phyloP scores from a whole-genome alignment of 2,329 filamentous ascomycete genomes.

The Penicillium sp. region DNA sequence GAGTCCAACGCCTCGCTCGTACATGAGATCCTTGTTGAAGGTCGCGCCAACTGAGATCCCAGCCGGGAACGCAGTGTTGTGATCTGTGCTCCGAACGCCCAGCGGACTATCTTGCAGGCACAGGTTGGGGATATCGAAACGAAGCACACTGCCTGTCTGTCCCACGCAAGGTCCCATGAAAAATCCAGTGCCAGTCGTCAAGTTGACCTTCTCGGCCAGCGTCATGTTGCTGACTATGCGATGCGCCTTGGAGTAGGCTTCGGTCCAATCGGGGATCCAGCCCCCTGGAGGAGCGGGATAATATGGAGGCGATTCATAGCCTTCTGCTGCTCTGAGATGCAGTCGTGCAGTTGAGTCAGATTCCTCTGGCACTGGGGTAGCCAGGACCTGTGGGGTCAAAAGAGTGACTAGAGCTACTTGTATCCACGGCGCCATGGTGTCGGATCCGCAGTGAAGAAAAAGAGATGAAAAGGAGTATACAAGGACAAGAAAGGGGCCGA shows the following conservation, averaged over 20 bases:
- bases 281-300: slow-evolving; percentile 71
- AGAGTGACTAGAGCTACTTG: slow-evolving; percentile 17
- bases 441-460: neutral
- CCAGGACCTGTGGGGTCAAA: slow-evolving; percentile 9
- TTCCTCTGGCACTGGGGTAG: slow-evolving; percentile 13
- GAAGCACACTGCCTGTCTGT: slow-evolving; percentile 67
- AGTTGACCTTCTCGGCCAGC: slow-evolving; percentile 73
- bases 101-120: slow-evolving; percentile 69
- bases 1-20: slow-evolving; percentile 62
- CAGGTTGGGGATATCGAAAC: slow-evolving; percentile 68
- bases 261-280: slow-evolving; percentile 64
- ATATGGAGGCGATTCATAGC: slow-evolving; percentile 52
- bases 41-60: slow-evolving; percentile 75
- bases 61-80: slow-evolving; percentile 71
- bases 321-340: slow-evolving; percentile 17
- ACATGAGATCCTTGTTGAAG: slow-evolving; percentile 69
- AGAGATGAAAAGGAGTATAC: neutral
- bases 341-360: slow-evolving; percentile 5
- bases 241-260: slow-evolving; percentile 67
- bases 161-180: slow-evolving; percentile 73
- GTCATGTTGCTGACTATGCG: slow-evolving; percentile 70
- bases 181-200: slow-evolving; percentile 67
- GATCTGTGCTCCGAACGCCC: slow-evolving; percentile 68
- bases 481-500: slow-evolving; percentile 3
- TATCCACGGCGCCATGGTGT: slow-evolving; percentile 21